Conservation (phyloP, 2,329 filamentous ascomycete genomes). For the Ophiocordyceps sinensis region DNA sequence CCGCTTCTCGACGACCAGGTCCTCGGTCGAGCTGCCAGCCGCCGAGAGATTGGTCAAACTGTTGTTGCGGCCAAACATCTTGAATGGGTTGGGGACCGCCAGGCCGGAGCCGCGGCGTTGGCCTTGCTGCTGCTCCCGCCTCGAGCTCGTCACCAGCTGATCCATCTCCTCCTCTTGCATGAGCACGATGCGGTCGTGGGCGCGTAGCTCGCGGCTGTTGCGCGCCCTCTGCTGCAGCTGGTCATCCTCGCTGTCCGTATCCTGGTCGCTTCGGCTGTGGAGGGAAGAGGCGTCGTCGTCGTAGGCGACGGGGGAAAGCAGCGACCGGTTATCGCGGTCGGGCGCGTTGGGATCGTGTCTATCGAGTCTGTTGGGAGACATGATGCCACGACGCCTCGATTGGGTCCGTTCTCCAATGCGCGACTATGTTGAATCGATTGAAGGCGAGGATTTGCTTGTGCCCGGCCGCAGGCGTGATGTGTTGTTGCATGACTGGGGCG, state of each 20-base stretch:
- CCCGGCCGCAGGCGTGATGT: too few species aligned
- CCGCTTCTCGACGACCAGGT: constrained; percentile 35
- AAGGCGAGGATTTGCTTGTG: too few species aligned
- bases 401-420: neutral
- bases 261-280: constrained; percentile 54
- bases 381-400: neutral
- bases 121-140: constrained; percentile 30
- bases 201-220: constrained; percentile 54
- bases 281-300: constrained; percentile 57
- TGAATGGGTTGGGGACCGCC: constrained; percentile 34
- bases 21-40: constrained; percentile 31
- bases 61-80: constrained; percentile 24
- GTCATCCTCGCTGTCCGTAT: constrained; percentile 65
- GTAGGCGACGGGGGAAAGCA: constrained; percentile 50
- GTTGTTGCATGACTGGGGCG: too few species aligned
- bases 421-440: too few species aligned
- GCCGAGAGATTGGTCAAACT: constrained; percentile 20
- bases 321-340: constrained; percentile 21
- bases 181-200: constrained; percentile 55
- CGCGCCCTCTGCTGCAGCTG: constrained; percentile 49
- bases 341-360: constrained; percentile 9
- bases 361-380: constrained; percentile 8
- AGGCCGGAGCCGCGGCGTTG: constrained; percentile 35
- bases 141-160: constrained; percentile 38
- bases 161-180: constrained; percentile 64